Base-by-base conservation (phyloP, 108 stramenopile genomes). In the Mayamaea pseudoterrestris region DNA sequence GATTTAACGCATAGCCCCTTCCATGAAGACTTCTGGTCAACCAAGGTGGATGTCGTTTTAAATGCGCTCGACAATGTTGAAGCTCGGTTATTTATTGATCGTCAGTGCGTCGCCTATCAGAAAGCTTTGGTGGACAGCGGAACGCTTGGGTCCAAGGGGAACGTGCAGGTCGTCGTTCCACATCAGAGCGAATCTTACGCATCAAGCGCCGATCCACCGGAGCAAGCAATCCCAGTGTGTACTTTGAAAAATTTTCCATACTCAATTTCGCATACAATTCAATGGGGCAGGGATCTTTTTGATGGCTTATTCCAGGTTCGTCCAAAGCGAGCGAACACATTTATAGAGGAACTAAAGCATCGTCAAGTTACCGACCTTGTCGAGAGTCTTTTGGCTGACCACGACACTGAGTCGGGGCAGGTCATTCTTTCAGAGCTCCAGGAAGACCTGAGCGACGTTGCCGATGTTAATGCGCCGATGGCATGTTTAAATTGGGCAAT, bases 11-110 rank as follows among this genome's bases (percentile, higher is more conserved):
- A 78, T 23, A 56, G 51, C 21, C 75, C 79, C 9, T 91, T 91
- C 63, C 78, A 74, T 58, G 76, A 73, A 30, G 49, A 51, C 29
- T 91, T 91, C 47, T 91, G 90, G 90, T 78, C 83, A 25, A 44
- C 74, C n/a, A 61, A 78, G 21, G 89, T 95, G 29, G 78, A 83
- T 44, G 47, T 93, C 18, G 81, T 99, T 26, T 60, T 98, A 24
- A 95, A 94, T 39, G 97, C 98, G 27, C 77, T 99, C 20, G 99
- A 99, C 68, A 99, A 99, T 50, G 71, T 99, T 28, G 94, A 97
- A 55, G 92, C 99, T 0, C 70, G 99, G 11, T 54, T 91, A 2
- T 87, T 74, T 48, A 80, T 87, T 45, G 90, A 91, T 53, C 28
- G 53, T 13, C 76, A 86, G 35, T 91, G 90, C 53, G 84, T 91